phyloP scores from a whole-genome alignment of 371 early-diverging fungal species.

The Funneliformis caledonium region DNA sequence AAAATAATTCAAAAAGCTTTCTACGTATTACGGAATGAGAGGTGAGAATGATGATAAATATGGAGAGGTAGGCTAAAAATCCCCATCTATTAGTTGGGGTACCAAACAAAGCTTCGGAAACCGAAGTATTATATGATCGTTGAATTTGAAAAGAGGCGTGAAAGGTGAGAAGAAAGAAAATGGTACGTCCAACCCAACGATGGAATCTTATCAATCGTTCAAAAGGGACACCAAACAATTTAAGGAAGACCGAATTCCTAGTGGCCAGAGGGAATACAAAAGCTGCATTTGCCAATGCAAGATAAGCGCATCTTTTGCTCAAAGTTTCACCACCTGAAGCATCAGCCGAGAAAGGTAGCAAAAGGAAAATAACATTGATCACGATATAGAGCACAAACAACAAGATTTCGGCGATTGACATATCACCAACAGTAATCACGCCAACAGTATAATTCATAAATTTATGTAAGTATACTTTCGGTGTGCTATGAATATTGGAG shows the following conservation, averaged over 20 bases:
- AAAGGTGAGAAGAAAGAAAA: slow-evolving; percentile 17
- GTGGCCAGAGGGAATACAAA: slow-evolving; percentile 40
- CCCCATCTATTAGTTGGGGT: not conserved
- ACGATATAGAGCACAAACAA: not conserved
- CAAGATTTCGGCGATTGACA: slow-evolving; percentile 6
- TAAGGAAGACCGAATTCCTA: slow-evolving; percentile 35
- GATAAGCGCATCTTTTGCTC: slow-evolving; percentile 26
- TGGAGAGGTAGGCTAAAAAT: slow-evolving; percentile 1
- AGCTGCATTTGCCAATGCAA: slow-evolving; percentile 39
- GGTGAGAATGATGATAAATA: slow-evolving; percentile 27
- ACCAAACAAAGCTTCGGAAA: slow-evolving; percentile 8
- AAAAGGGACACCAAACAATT: slow-evolving; percentile 40
- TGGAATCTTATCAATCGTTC: slow-evolving; percentile 40
- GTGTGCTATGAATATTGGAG: not conserved
- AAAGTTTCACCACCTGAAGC: not conserved
- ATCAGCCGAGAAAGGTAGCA: not conserved
- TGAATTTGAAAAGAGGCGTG: slow-evolving; percentile 37
- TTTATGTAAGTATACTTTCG: slow-evolving; percentile 23
- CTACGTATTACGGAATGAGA: slow-evolving; percentile 38
- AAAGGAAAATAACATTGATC: slow-evolving; percentile 18
- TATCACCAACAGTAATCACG: not conserved
- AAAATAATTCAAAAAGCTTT: slow-evolving; percentile 37
- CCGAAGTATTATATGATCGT: not conserved
- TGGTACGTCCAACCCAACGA: slow-evolving; percentile 39
- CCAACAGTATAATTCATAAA: slow-evolving; percentile 6